Base-by-base conservation (phyloP, 768 basidiomycete genomes). In the Rhodotorula paludigena region DNA sequence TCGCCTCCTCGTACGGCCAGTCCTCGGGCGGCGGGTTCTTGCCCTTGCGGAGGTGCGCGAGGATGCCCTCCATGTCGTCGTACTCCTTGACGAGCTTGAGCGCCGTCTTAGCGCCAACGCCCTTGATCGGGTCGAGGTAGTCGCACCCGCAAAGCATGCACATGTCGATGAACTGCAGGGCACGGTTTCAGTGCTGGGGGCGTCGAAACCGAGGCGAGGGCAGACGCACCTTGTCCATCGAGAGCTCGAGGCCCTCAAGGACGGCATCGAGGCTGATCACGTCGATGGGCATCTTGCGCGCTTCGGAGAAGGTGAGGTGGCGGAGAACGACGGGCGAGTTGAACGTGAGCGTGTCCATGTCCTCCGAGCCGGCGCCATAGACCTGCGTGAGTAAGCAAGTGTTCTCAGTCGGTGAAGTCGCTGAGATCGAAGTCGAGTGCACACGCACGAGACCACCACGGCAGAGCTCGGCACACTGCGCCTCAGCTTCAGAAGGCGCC, bases 281-380 rank as follows among this genome's bases (percentile, higher is more conserved):
- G 74, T 86, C 88, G 74, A 99, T 99, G 23, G 96, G 96, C 71
- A 89, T 86, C 76, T 97, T 98, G 78, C 94, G 92, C 21, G 93
- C 93, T 77, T 99, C 96, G 20, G 91, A 92, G 81, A 98, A 97
- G 20, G 96, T 98, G 66, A 99, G 84, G 79, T 97, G 96, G 36
- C 96, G 90, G 73, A 89, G 88, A 15, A 99, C 83, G 51, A 94
- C 87, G 3, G 96, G 94, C 0, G 94, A 81, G 72, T 85, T 84
- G 82, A 99, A 99, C 1, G 96, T 99, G 30, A 99, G 85, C 14
- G 96, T 99, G 75, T 99, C 96, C 96, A 99, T 99, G 78, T 99
- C 96, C 79, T 98, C 96, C 1, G 93, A 96, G 21, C 96, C 96
- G 14, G 96, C 93, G 2, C 90, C 96, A 77, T 90, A 98, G 35